Conservation (phyloP, 73 alveolate species). For the Tetrahymena thermophila region DNA sequence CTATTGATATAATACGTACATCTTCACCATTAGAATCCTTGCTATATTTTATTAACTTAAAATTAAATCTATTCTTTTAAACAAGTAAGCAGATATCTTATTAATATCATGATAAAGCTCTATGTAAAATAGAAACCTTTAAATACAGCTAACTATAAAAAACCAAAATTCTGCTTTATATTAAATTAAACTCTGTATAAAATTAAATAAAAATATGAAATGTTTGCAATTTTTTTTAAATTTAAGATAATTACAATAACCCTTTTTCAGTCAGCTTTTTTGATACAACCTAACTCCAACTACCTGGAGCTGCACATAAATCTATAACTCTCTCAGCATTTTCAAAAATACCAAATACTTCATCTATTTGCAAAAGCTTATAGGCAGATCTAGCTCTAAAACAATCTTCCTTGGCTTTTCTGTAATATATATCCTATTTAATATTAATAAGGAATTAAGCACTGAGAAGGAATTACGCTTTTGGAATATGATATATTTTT, state of each 20-base stretch:
- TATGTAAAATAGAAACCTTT: no score
- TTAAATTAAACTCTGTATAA: neutral
- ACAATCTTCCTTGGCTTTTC: constrained; percentile 95
- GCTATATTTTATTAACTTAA: neutral
- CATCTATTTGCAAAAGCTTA: constrained; percentile 85
- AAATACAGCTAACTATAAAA: neutral
- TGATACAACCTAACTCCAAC: constrained; percentile 89
- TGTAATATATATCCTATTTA: constrained; percentile 78
- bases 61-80: constrained; percentile 23
- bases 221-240: neutral
- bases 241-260: neutral
- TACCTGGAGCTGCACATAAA: constrained; percentile 98
- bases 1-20: constrained; percentile 82
- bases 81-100: neutral
- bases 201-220: neutral
- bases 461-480: constrained; percentile 13
- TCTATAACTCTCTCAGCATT: constrained; percentile 83
- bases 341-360: constrained; percentile 72
- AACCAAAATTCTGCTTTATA: neutral
- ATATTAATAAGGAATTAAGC: neutral
- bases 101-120: no score
- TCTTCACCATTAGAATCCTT: constrained; percentile 42
- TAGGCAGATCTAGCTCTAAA: constrained; percentile 95
- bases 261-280: constrained; percentile 53
- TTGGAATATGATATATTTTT: constrained; percentile 38